Evolutionary conservation across 2,329 filamentous ascomycete genomes (phyloP).

Genomic region (Trichoderma hamatum): DNA sequence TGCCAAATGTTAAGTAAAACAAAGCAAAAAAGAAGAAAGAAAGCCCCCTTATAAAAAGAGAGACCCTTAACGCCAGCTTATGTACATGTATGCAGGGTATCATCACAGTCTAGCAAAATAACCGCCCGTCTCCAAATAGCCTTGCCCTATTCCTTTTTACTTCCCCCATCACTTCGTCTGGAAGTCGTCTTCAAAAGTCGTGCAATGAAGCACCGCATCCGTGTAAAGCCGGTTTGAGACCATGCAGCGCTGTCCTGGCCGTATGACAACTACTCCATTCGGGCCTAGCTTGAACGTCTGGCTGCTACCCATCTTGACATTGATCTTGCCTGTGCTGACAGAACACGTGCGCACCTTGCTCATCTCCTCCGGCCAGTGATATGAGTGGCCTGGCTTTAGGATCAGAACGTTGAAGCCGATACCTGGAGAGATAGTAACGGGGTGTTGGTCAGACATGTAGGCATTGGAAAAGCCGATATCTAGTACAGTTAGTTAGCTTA

Average conservation of each 20-base stretch:
- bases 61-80: constrained; percentile 8
- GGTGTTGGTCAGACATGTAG: constrained; percentile 44
- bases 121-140: not conserved
- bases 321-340: constrained; percentile 47
- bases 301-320: constrained; percentile 40
- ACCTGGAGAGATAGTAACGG: constrained; percentile 43
- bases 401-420: constrained; percentile 46
- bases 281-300: constrained; percentile 47
- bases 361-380: constrained; percentile 37
- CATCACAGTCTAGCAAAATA: not conserved
- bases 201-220: constrained; percentile 49
- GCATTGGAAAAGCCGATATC: constrained; percentile 50
- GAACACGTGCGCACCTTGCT: constrained; percentile 45
- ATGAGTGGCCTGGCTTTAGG: constrained; percentile 44
- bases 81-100: constrained; percentile 6
- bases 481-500: constrained; percentile 29
- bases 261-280: constrained; percentile 50
- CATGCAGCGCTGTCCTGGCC: constrained; percentile 42
- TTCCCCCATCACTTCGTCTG: not conserved
- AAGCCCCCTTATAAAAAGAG: not conserved
- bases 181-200: constrained; percentile 37
- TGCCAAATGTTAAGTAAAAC: not conserved
- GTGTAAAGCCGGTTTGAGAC: constrained; percentile 50
- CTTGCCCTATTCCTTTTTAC: not conserved
- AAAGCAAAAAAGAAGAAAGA: not conserved